Evolutionary conservation across 2,329 filamentous ascomycete species (phyloP).

Genomic region (Elsinoe australis): DNA sequence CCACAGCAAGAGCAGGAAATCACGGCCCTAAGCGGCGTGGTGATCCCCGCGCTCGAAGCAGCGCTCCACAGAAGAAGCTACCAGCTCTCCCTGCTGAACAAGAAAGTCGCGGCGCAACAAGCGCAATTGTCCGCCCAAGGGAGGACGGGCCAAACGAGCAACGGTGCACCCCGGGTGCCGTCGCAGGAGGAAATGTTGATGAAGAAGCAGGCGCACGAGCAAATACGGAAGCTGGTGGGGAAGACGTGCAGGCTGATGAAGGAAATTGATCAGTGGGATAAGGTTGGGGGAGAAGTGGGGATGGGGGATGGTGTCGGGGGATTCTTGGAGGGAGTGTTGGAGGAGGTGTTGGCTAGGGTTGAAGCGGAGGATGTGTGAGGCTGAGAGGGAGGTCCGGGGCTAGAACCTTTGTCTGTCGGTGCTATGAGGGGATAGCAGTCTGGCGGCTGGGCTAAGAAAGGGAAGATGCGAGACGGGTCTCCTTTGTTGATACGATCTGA

Average conservation of each 20-base stretch:
- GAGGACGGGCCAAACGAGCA: no score
- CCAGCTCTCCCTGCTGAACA: constrained; percentile 51
- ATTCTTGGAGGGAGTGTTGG: constrained; percentile 83
- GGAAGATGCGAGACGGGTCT: no score
- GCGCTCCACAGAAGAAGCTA: constrained; percentile 71
- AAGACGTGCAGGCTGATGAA: constrained; percentile 77
- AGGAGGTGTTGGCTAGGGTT: constrained; percentile 86
- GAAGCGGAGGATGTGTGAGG: constrained; percentile 68
- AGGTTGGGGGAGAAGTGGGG: constrained; percentile 67
- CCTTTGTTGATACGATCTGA: no score
- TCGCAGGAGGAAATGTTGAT: constrained; percentile 33
- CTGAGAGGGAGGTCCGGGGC: no score
- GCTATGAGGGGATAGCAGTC: constrained; percentile 39
- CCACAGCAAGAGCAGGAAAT: constrained; percentile 50
- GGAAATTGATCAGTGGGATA: constrained; percentile 85
- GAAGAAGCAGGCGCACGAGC: constrained; percentile 65
- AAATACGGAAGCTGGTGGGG: constrained; percentile 69
- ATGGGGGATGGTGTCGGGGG: constrained; percentile 88
- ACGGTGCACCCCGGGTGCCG: no score
- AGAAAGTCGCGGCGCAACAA: constrained; percentile 22
- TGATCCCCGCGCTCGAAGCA: constrained; percentile 86
- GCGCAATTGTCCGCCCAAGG: no score
- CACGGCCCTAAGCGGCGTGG: constrained; percentile 81
- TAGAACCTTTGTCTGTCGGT: no score
- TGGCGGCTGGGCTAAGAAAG: constrained; percentile 42